Evolutionary conservation across 495 filamentous ascomycete genomes (phyloP).

Genomic region (Oleoguttula mirabilis): DNA sequence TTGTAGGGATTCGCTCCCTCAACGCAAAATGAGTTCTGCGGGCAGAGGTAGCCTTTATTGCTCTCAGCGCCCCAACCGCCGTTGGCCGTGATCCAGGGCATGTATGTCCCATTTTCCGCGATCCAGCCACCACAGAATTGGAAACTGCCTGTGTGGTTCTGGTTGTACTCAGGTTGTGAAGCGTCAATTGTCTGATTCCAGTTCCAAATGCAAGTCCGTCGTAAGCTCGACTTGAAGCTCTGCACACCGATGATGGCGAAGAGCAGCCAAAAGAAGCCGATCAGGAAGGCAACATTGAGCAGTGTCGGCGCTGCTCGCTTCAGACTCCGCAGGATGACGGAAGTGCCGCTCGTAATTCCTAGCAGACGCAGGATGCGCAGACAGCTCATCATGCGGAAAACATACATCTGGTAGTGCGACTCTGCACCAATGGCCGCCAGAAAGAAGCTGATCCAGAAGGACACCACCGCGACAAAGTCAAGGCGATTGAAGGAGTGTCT

Average conservation of each 20-base stretch:
- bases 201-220: slow-evolving; percentile 75
- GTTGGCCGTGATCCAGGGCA: slow-evolving; percentile 53
- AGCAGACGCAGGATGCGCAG: slow-evolving; percentile 82
- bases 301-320: slow-evolving; percentile 90
- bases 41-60: slow-evolving; percentile 88
- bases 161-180: slow-evolving; percentile 22
- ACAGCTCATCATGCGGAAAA: slow-evolving; percentile 94
- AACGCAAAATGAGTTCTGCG: slow-evolving; percentile 66
- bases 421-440: slow-evolving; percentile 59
- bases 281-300: slow-evolving; percentile 89
- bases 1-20: slow-evolving; percentile 70
- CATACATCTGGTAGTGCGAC: slow-evolving; percentile 54
- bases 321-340: slow-evolving; percentile 84
- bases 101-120: slow-evolving; percentile 43
- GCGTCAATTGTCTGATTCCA: slow-evolving; percentile 37
- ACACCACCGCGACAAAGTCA: slow-evolving; percentile 91
- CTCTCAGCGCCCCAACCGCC: slow-evolving; percentile 33
- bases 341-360: slow-evolving; percentile 79
- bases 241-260: slow-evolving; percentile 96
- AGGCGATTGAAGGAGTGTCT: slow-evolving; percentile 91
- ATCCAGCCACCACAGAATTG: slow-evolving; percentile 83
- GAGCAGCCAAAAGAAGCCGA: slow-evolving; percentile 96
- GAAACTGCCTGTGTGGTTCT: slow-evolving; percentile 41
- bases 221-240: slow-evolving; percentile 90
- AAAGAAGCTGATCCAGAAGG: slow-evolving; percentile 82